Base-by-base conservation (phyloP, 202 grass and related monocot genomes). In the Musa balbisiana region DNA sequence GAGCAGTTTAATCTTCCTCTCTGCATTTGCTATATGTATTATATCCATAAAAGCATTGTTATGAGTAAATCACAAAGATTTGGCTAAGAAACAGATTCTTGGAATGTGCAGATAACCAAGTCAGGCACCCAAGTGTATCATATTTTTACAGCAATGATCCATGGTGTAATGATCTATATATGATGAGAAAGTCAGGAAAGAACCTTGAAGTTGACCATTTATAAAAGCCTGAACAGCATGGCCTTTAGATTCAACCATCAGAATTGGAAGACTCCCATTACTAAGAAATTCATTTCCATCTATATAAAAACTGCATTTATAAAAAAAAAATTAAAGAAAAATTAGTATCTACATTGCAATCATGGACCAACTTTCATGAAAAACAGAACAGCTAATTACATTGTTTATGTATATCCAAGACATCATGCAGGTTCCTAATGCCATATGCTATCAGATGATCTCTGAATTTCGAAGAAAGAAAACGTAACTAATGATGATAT, bases 211-310 rank as follows among this genome's bases (percentile, higher is more conserved):
- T 52, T 78, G 69, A 29, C 89, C 76, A 64, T 98, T 98, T 70
- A 94, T 71, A 83, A 98, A 98, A 85, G 74, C 83, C 66, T 92
- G 91, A 81, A 91, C 83, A 74, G 74, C 95, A 87, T 98, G 95
- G 73, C 95, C 95, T 83, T 90, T 86, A 10, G 95, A 98, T 80
- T 87, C 75, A 54, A 98, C 78, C 80, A 67, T 80, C 21, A 97
- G 85, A 83, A 87, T 24, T 80, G 78, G 74, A 78, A 81, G 69
- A 26, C 72, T 90, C 53, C 68, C 80, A 62, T 64, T 73, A 21
- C 74, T n/a, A 3, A 73, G 71, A 64, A 77, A 79, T 27, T 94
- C 83, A 80, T 80, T 89, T 88, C 49, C 52, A 65, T 88, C 87
- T 14, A 92, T 75, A 76, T 59, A 62, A 81, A 98, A 90, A 80